Conservation (phyloP, 768 basidiomycete genomes). For the Xerocomellus chrysenteron region DNA sequence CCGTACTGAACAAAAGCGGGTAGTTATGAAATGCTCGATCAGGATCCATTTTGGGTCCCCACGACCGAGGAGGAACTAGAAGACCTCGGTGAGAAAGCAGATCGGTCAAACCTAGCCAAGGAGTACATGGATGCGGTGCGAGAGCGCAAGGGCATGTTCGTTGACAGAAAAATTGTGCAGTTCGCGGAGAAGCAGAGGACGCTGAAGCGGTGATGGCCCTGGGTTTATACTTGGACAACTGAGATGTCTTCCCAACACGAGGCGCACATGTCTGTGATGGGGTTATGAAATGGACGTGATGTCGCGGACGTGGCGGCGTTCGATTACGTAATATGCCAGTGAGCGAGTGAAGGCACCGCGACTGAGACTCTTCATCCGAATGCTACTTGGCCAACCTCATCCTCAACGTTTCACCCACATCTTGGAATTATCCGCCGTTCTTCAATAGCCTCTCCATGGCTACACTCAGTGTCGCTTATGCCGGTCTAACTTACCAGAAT, state of each 20-base stretch:
- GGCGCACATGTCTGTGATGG: background rate
- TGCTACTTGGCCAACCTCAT: conserved; percentile 17
- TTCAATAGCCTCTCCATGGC: conserved; percentile 23
- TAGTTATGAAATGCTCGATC: conserved; percentile 90
- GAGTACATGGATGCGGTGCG: conserved; percentile 89
- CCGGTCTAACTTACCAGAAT: conserved; percentile 17
- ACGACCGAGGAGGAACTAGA: conserved; percentile 96
- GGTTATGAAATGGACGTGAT: conserved; percentile 14
- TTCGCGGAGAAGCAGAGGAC: conserved; percentile 98
- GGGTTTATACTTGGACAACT: background rate
- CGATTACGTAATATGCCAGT: conserved; percentile 28
- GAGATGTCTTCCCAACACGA: background rate
- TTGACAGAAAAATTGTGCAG: conserved; percentile 92
- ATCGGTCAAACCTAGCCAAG: conserved; percentile 90
- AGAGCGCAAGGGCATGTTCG: conserved; percentile 92
- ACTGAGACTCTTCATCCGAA: conserved; percentile 12
- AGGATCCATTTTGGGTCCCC: conserved; percentile 97
- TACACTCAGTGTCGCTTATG: conserved; percentile 24
- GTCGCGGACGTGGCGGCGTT: background rate
- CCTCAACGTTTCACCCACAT: conserved; percentile 4
- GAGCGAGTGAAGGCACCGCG: conserved; percentile 11
- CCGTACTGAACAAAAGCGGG: conserved; percentile 16
- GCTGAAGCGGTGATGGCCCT: conserved; percentile 49
- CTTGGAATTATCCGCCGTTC: background rate
- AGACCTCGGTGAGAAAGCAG: conserved; percentile 95